Evolutionary conservation across 2,329 filamentous ascomycete species (phyloP).

Genomic region (Aspergillus ochraceoroseus): DNA sequence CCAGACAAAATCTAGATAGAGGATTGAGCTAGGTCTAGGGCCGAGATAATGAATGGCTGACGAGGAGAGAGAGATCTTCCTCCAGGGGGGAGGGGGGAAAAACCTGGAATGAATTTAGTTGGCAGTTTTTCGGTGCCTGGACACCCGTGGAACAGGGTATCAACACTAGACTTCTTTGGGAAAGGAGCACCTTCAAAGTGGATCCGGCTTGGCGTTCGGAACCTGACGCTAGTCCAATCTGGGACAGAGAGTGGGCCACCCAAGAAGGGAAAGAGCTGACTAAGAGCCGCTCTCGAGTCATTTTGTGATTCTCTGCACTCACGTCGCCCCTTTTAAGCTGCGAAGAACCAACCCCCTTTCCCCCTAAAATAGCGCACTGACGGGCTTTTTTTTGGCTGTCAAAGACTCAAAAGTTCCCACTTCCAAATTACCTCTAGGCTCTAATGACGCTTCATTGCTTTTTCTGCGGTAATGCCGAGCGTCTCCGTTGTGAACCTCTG

Average conservation of each 20-base stretch:
- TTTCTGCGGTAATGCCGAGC: too few species aligned
- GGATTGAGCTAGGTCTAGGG: too few species aligned
- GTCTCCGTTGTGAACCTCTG: too few species aligned
- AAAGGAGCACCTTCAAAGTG: background rate
- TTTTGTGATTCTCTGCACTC: background rate
- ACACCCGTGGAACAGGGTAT: slow-evolving; percentile 15
- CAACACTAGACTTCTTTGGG: slow-evolving; percentile 1
- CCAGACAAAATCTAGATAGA: too few species aligned
- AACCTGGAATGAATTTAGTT: background rate
- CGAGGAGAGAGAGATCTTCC: background rate
- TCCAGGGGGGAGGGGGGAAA: slow-evolving; percentile 3
- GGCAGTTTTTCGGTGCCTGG: slow-evolving; percentile 4
- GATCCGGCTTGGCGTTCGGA: background rate
- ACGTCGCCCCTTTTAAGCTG: slow-evolving; percentile 1
- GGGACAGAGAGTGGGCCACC: too few species aligned
- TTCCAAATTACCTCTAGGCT: too few species aligned
- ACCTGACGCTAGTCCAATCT: slow-evolving; percentile 9
- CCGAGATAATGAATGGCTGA: too few species aligned
- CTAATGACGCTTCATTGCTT: too few species aligned
- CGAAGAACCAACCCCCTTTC: too few species aligned
- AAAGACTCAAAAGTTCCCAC: background rate
- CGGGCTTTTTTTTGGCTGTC: background rate
- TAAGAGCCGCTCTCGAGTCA: slow-evolving; percentile 5
- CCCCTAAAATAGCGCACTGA: background rate
- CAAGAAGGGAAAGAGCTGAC: background rate